These are phyloP conservation scores for Dendrobium officinale DNA, from an alignment of 106 monocot genomes.

Conservation along the genomic window DNA sequence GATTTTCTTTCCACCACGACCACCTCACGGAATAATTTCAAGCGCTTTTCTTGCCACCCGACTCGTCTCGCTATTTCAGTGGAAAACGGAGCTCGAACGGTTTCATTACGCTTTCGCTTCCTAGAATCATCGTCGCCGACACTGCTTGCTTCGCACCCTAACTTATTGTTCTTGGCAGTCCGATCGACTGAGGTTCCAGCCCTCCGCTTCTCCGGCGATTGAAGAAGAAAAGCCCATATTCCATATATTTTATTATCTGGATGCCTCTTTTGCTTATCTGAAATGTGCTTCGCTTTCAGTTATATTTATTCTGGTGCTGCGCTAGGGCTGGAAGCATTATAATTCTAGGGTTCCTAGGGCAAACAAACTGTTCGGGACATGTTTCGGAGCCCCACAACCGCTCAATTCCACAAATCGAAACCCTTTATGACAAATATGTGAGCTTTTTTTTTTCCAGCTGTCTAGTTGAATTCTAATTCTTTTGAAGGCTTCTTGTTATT, in stretches of 20 bases:
- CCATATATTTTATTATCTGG: not conserved
- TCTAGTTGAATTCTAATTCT: not conserved
- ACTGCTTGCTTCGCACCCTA: not conserved
- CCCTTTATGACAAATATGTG: slow-evolving; percentile 94
- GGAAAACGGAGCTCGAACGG: not conserved
- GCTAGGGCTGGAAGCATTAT: not conserved
- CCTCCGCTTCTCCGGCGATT: not conserved
- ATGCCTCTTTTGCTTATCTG: not conserved
- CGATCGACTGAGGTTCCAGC: not conserved
- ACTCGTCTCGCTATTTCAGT: not conserved
- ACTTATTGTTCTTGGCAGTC: not conserved
- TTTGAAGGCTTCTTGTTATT: not conserved
- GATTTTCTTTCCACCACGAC: too few species aligned
- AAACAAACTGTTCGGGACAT: slow-evolving; percentile 12
- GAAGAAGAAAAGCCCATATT: not conserved
- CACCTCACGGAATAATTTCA: not conserved
- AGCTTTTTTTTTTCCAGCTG: slow-evolving; percentile 13
- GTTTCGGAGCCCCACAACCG: slow-evolving; percentile 55
- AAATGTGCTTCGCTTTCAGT: not conserved
- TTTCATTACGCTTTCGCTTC: not conserved
- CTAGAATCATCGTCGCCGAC: not conserved
- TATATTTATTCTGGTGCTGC: not conserved
- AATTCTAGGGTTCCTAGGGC: not conserved
- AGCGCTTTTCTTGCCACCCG: not conserved
- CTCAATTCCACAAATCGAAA: slow-evolving; percentile 76